Conservation (phyloP, 1,284 basidiomycete species). For the Fomes fomentarius region DNA sequence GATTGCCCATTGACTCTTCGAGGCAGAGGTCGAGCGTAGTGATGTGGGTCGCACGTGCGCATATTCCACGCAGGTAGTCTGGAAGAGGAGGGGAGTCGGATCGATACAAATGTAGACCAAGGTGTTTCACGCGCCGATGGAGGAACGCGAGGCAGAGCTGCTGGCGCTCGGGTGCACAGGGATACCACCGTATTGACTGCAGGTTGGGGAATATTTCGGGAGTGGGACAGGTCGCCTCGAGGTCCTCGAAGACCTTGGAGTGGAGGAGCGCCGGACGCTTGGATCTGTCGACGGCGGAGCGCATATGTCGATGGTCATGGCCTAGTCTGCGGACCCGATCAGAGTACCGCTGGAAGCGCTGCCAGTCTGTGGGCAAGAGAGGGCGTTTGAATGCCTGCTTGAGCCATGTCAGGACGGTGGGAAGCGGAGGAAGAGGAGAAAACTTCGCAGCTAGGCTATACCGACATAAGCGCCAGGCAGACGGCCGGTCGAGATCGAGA, state of each 20-base stretch:
- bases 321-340: constrained; percentile 47
- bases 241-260: constrained; percentile 45
- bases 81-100: constrained; percentile 24
- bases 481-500: constrained; percentile 4
- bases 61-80: constrained; percentile 48
- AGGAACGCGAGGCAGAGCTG: constrained; percentile 42
- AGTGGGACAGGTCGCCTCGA: constrained; percentile 52
- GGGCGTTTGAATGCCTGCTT: constrained; percentile 44
- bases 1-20: constrained; percentile 34
- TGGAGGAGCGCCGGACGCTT: constrained; percentile 21
- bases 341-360: constrained; percentile 55
- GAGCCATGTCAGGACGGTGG: constrained; percentile 1
- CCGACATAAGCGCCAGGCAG: constrained; percentile 19
- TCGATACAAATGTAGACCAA: constrained; percentile 34
- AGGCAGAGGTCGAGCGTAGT: constrained; percentile 46
- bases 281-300: constrained; percentile 15
- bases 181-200: constrained; percentile 47
- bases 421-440: not conserved
- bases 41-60: too few relatives aligned
- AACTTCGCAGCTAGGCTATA: not conserved
- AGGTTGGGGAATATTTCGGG: constrained; percentile 59
- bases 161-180: constrained; percentile 26
- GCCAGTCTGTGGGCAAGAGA: constrained; percentile 55
- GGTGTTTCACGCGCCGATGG: constrained; percentile 39
- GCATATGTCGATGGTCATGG: constrained; percentile 24